Base-by-base conservation (phyloP, 1,284 basidiomycete species). In the Sporisorium graminicola region DNA sequence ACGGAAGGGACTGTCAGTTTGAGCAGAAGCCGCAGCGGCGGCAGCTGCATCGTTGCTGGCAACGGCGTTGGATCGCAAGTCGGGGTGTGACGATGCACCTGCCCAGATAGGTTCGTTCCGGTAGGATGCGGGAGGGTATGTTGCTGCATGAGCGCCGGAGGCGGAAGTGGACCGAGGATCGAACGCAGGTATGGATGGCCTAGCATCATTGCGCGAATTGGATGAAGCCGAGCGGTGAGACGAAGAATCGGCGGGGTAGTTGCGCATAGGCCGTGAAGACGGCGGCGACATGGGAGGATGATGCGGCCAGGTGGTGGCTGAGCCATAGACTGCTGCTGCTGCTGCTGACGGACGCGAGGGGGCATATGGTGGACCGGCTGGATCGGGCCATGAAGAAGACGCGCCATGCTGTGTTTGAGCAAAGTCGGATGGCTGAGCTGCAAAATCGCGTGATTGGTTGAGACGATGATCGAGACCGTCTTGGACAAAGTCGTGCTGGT, bases 251-350 rank as follows among this genome's bases (percentile, higher is more conserved):
- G 60, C 27, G 14, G 52, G 0, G 16, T 63, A 63, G 44, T 20
- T 42, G n/a, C 61, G 43, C n/a, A 47, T 16, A 2, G 52, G 56
- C 42, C 69, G 64, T 2, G 59, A 55, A 10, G 51, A 18, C 1
- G 63, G 63, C 8, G 69, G 63, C 10, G 64, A 66, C 69, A 72
- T 66, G 26, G 69, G 63, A 5, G 55, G 20, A n/a, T 59, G 47
- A 1, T 55, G 27, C 16, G 63, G 29, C 69, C 69, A 72, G 13
- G 56, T 22, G 8, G 64, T 22, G 8, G 59, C 40, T 3, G 55
- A 5, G 10, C 29, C 46, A 20, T 72, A 58, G 5, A 51, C 22
- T 43, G 49, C 13, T 35, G 49, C 18, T 35, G 49, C 13, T 35
- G 49, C 18, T 35, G 49, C 18, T 18, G 63, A 57, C 3, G 58